phyloP scores from a whole-genome alignment of 352 stramenopile species.

The Phytopythium vexans region DNA sequence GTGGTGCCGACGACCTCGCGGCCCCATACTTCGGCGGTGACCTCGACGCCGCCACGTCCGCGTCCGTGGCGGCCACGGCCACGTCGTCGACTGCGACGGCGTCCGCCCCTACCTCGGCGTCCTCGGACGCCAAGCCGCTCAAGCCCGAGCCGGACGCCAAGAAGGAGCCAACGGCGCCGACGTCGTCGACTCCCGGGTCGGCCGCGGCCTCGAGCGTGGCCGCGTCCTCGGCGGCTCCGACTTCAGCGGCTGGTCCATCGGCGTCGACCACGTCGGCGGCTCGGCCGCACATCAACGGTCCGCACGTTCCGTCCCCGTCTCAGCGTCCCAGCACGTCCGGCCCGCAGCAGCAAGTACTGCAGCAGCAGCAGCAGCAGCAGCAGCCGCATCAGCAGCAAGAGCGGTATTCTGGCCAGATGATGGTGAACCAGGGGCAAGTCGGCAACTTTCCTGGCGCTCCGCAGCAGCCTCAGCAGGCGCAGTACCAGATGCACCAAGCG shows the following conservation, averaged over 20 bases:
- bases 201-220: conserved; percentile 10
- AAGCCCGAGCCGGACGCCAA: conserved; percentile 27
- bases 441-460: conserved; percentile 34
- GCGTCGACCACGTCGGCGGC: conserved; percentile 56
- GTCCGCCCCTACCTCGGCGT: background rate
- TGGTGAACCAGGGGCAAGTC: conserved; percentile 56
- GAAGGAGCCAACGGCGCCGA: conserved; percentile 15
- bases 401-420: conserved; percentile 70
- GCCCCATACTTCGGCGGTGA: conserved; percentile 71
- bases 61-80: background rate
- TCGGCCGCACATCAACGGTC: conserved; percentile 61
- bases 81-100: conserved; percentile 5
- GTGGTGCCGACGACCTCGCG: conserved; percentile 30
- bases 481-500: conserved; percentile 53
- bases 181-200: conserved; percentile 4
- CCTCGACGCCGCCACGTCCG: conserved; percentile 19
- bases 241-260: background rate
- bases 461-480: conserved; percentile 18
- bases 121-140: conserved; percentile 12
- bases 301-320: conserved; percentile 14
- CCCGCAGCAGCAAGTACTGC: conserved; percentile 24
- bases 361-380: conserved; percentile 39
- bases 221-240: conserved; percentile 6
- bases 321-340: conserved; percentile 1
- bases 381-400: conserved; percentile 46